Conservation (phyloP, 2,329 filamentous ascomycete species). For the Cladorrhinum sp. region DNA sequence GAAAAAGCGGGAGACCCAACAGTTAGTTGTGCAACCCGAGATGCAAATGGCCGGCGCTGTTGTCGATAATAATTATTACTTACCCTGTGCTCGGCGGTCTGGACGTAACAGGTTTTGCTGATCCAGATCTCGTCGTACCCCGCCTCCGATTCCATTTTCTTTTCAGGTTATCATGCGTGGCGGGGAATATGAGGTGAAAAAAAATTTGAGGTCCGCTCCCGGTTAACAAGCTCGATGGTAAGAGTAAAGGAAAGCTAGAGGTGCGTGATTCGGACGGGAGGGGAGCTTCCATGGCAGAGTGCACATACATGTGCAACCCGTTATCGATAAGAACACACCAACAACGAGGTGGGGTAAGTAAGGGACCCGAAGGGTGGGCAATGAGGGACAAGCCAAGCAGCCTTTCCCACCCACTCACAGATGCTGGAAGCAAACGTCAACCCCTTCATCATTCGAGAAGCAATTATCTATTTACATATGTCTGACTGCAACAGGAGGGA, state of each 20-base stretch:
- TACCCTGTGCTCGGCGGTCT: slow-evolving; percentile 30
- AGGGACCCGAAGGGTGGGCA: too few relatives aligned
- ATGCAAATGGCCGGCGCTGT: neutral
- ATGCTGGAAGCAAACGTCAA: too few relatives aligned
- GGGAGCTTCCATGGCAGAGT: neutral
- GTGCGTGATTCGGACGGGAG: neutral
- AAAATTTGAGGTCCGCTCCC: neutral
- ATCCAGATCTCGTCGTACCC: slow-evolving; percentile 27
- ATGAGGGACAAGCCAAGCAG: too few relatives aligned
- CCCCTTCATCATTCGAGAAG: too few relatives aligned
- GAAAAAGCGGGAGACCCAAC: neutral
- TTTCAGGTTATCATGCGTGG: neutral
- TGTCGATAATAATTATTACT: slow-evolving; percentile 5
- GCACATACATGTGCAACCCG: neutral
- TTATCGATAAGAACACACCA: neutral
- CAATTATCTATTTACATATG: too few relatives aligned
- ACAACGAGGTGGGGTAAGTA: neutral
- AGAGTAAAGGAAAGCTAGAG: neutral
- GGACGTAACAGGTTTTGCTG: slow-evolving; percentile 27
- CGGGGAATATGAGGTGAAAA: neutral
- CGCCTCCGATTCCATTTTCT: neutral
- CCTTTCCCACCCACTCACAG: too few relatives aligned
- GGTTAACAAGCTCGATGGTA: neutral
- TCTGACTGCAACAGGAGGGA: too few relatives aligned
- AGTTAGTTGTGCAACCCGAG: neutral